phyloP scores from a whole-genome alignment of 306 rosid genomes.

The Trifolium pratense region DNA sequence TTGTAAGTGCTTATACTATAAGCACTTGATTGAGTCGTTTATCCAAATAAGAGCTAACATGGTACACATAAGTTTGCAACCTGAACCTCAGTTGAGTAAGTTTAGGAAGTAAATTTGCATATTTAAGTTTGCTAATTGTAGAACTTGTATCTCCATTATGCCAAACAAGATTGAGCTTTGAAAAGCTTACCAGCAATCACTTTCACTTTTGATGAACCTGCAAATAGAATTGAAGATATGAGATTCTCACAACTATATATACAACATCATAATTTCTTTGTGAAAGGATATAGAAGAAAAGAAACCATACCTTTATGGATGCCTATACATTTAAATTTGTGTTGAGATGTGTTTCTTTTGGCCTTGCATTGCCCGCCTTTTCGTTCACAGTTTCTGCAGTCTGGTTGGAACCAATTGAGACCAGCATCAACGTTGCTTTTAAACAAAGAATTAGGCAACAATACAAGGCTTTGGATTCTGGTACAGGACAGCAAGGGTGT shows the following conservation, averaged over 20 bases:
- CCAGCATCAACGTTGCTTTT: neutral
- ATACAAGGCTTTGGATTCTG: slow-evolving; percentile 21
- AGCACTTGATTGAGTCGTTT: too few relatives aligned
- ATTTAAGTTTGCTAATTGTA: too few relatives aligned
- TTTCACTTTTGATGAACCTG: slow-evolving; percentile 21
- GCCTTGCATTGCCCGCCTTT: slow-evolving; percentile 28
- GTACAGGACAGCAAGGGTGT: slow-evolving; percentile 35
- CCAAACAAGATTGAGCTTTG: neutral
- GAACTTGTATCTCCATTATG: neutral
- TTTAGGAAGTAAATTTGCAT: too few relatives aligned
- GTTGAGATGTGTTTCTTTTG: slow-evolving; percentile 7
- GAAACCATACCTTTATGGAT: slow-evolving; percentile 1
- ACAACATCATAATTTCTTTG: slow-evolving; percentile 8
- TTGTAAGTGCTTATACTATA: too few relatives aligned
- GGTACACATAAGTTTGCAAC: too few relatives aligned
- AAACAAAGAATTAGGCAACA: slow-evolving; percentile 36
- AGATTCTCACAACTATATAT: neutral
- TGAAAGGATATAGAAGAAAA: neutral
- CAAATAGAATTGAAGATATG: slow-evolving; percentile 16
- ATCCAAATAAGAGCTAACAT: too few relatives aligned
- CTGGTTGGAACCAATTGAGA: slow-evolving; percentile 38
- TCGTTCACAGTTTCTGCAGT: slow-evolving; percentile 31
- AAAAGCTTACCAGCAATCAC: slow-evolving; percentile 30
- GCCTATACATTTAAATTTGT: neutral
- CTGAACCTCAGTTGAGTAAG: too few relatives aligned